phyloP scores from a whole-genome alignment of 495 filamentous ascomycete genomes.

The Apodospora peruviana region DNA sequence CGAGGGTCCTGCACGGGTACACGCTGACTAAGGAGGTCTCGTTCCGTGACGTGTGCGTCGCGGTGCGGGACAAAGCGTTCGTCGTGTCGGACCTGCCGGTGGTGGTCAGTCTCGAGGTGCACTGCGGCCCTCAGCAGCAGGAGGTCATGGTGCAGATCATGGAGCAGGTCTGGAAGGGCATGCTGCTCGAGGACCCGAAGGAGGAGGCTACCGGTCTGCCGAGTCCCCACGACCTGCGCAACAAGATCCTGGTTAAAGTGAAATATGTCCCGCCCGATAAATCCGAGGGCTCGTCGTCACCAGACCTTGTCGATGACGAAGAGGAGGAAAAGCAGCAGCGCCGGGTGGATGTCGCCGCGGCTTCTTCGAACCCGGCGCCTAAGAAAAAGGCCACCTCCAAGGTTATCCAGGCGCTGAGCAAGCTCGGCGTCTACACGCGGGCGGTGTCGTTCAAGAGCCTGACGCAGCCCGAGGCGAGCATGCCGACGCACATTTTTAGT shows the following conservation, averaged over 20 bases:
- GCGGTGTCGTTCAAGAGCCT: conserved; percentile 73
- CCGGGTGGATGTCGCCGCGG: conserved; percentile 6
- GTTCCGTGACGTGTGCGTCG: conserved; percentile 76
- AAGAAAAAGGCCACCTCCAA: conserved; percentile 51
- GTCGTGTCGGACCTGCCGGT: conserved; percentile 65
- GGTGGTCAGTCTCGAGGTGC: conserved; percentile 86
- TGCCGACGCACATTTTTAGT: conserved; percentile 82
- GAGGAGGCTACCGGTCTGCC: conserved; percentile 53
- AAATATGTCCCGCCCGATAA: conserved; percentile 57
- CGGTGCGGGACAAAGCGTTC: conserved; percentile 76
- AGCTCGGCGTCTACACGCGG: conserved; percentile 75
- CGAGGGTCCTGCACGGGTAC: conserved; percentile 79
- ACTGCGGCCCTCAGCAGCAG: conserved; percentile 73
- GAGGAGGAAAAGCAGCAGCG: conserved; percentile 11
- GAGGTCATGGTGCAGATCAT: conserved; percentile 88
- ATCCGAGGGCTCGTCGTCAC: conserved; percentile 7
- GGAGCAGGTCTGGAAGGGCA: conserved; percentile 64
- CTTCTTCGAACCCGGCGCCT: neutral
- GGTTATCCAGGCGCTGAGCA: conserved; percentile 66
- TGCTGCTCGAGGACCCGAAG: conserved; percentile 57
- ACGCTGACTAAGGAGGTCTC: conserved; percentile 82
- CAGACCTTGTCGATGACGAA: neutral
- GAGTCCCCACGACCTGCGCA: conserved; percentile 54
- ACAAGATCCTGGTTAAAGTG: conserved; percentile 87
- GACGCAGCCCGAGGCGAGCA: conserved; percentile 52